Conservation (phyloP, 805 yeast species). For the Nakazawaea anatomiae region DNA sequence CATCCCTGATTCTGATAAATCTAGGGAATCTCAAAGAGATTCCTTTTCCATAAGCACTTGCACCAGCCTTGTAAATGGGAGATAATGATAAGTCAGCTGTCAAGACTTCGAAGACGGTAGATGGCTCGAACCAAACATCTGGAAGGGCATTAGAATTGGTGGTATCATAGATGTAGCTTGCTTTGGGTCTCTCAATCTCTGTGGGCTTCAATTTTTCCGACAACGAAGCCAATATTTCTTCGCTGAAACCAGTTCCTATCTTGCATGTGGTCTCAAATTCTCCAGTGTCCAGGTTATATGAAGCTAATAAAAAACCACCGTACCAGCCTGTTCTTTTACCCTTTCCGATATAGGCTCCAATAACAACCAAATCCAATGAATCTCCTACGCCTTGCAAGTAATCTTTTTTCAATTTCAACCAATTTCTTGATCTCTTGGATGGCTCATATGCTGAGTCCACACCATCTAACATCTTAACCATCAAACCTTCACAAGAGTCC, state of each 20-base stretch:
- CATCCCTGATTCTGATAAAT: conserved; percentile 78
- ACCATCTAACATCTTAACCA: conserved; percentile 88
- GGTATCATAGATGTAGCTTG: conserved; percentile 61
- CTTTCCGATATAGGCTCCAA: conserved; percentile 90
- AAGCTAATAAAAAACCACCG: conserved; percentile 90
- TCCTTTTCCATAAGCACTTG: conserved; percentile 68
- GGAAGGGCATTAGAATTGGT: conserved; percentile 63
- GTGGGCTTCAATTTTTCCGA: conserved; percentile 60
- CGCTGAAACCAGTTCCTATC: conserved; percentile 95
- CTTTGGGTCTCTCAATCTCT: conserved; percentile 57
- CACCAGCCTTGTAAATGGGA: conserved; percentile 86
- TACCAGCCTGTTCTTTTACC: conserved; percentile 94
- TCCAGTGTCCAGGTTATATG: conserved; percentile 85
- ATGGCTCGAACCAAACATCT: conserved; percentile 94
- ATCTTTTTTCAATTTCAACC: conserved; percentile 95
- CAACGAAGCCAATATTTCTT: conserved; percentile 63
- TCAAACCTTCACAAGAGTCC: conserved; percentile 90
- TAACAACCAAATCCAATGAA: conserved; percentile 84
- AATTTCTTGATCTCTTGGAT: conserved; percentile 87
- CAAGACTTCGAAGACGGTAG: conserved; percentile 75
- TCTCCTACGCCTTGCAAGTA: conserved; percentile 95
- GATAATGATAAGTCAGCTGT: conserved; percentile 88
- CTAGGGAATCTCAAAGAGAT: conserved; percentile 86
- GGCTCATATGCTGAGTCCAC: conserved; percentile 85
- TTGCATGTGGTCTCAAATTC: conserved; percentile 95